Conservation (phyloP, 306 rosid species). For the Cucumis hystrix region DNA sequence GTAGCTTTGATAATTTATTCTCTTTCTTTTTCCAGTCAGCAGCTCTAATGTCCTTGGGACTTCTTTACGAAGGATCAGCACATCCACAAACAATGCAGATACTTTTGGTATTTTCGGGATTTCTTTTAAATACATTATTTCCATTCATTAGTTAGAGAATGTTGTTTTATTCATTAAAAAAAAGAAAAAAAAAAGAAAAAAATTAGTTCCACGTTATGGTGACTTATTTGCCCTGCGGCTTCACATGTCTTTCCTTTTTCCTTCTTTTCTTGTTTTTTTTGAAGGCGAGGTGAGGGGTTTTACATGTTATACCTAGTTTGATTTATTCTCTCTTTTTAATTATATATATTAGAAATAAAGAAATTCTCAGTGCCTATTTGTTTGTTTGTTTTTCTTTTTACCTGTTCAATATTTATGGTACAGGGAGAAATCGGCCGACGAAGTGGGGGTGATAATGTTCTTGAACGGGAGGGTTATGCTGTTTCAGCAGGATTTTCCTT, state of each 20-base stretch:
- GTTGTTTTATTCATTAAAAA: neutral
- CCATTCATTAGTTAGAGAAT: neutral
- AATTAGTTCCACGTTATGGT: neutral
- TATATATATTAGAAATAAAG: neutral
- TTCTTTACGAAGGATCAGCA: conserved; percentile 86
- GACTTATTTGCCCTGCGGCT: neutral
- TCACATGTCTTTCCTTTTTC: neutral
- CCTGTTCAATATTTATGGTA: conserved; percentile 2
- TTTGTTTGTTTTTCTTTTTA: neutral
- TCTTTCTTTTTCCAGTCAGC: conserved; percentile 51
- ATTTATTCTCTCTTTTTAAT: neutral
- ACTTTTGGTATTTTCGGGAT: conserved; percentile 48
- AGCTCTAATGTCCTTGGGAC: conserved; percentile 81
- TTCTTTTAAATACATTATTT: neutral
- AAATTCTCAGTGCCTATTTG: neutral
- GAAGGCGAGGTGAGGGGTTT: neutral
- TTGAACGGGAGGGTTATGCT: conserved; percentile 97
- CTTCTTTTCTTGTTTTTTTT: neutral
- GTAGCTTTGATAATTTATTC: conserved; percentile 13
- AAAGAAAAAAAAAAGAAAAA: neutral
- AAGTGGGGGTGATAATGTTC: conserved; percentile 95
- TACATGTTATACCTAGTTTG: neutral
- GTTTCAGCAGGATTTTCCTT: conserved; percentile 95
- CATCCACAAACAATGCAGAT: conserved; percentile 86
- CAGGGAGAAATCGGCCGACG: conserved; percentile 93